Percentiles rank a stretch among this genome's conserved stretches.
Conservation (phyloP, 2,329 filamentous ascomycete species). For the Fusarium chlamydosporum region DNA sequence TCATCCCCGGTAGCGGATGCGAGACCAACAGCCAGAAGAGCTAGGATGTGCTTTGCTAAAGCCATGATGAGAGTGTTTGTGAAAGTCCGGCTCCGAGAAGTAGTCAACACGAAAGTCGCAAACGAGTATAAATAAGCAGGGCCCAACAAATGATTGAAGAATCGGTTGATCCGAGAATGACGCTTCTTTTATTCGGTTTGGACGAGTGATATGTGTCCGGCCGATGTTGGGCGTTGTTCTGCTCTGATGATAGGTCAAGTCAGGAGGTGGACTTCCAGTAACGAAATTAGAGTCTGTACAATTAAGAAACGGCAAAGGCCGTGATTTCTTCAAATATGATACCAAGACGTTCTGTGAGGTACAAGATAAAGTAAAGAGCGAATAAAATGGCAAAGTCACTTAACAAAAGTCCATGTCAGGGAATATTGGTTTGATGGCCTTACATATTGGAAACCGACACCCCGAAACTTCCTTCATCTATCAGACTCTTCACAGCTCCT, state of each 20-base stretch:
- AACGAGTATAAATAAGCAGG: background rate
- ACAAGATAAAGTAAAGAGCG: background rate
- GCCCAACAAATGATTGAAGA: background rate
- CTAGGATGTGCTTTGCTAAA: conserved; percentile 20
- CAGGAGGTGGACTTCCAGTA: background rate
- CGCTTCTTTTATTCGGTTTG: background rate
- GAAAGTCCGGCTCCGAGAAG: background rate
- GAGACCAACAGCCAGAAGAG: conserved; percentile 44
- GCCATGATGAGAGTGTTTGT: conserved; percentile 21
- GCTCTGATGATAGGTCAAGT: background rate
- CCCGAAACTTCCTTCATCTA: background rate
- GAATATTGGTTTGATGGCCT: conserved; percentile 3
- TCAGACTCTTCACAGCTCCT: background rate
- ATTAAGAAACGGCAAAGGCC: background rate
- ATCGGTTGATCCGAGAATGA: background rate
- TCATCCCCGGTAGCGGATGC: conserved; percentile 53
- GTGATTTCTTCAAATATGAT: background rate
- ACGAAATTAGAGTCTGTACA: background rate
- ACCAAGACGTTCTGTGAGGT: background rate
- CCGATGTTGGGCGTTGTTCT: background rate
- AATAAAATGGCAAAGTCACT: background rate
- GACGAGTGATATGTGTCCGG: background rate
- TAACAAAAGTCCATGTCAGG: background rate
- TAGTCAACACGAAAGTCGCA: background rate
- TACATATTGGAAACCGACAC: conserved; percentile 5